Base-by-base conservation (phyloP, 2,329 filamentous ascomycete species). In the Penicillium capsulatum region DNA sequence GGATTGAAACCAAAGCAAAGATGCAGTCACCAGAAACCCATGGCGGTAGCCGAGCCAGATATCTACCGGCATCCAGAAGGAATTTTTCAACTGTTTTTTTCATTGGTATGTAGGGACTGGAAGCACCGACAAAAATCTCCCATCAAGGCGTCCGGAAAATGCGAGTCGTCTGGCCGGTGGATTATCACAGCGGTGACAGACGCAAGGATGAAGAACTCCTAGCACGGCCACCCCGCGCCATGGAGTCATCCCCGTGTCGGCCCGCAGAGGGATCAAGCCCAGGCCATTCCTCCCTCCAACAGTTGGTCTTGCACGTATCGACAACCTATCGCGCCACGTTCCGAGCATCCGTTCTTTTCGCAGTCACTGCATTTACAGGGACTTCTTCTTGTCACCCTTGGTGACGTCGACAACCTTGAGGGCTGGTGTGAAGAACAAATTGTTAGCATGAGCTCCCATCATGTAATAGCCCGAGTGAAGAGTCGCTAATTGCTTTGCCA, bases 371-470 rank as follows among this genome's bases (percentile, higher is more conserved):
- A 58, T 61, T 66, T 69, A 69, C 58, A 65, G 57, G 47, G 64
- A 55, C 66, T 69, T 68, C 65, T 68, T 69, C 63, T 65, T 68
- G 50, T 58, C 51, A 42, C 65, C 65, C 58, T 68, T 68, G 60
- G 64, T 61, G 51, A 69, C 66, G 48, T 69, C 66, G 48, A 62
- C 64, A 37, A 69, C 66, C 61, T 69, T 68, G 42, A 69, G 64
- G 42, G 66, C 66, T 69, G 50, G 58, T 46, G 32, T 11, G 40
- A 22, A 30, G 45, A 16, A 30, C 4, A 36, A 22, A 39, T 8
- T n/a, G 52, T 63, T 42, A 61, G 58, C 40, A 33, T 22, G 13
- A 26, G 10, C 5, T 37, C 15, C 37, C 10, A 10, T 4, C 8
- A 20, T 7, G 8, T 15, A 14, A 7, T 39, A n/a, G n/a, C n/a